Evolutionary conservation across 2,329 filamentous ascomycete genomes (phyloP), one percentile per base, ranked within the genome.

Genomic region (Aspergillus ochraceoroseus): DNA sequence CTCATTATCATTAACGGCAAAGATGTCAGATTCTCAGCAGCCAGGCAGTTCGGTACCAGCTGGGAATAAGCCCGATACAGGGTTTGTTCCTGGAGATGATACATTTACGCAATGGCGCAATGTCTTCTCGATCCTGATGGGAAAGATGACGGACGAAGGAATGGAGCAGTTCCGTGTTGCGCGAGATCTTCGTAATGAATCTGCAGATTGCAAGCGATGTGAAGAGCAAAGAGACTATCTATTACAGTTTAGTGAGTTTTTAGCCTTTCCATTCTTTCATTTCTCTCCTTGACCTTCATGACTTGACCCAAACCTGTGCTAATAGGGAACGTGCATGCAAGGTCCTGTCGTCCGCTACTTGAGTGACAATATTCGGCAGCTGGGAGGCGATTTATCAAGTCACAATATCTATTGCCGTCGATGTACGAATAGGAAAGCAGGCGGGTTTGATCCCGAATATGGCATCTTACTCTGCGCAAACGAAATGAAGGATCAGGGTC

Each of bases 391-490:
- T 34, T 71, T 98, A 34, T 80, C 85, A 57, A 69, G 69, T 6
- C 68, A 73, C 49, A 95, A 94, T 59, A 85, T 98, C 44, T 74
- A 83, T 29, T 98, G 92, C 63, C 76, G 82, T 17, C 79, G 87
- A 43, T 98, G 92, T 61, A 81, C 79, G 13, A 71, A 76, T 36
- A 73, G 83, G 32, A 80, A 84, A 60, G 77, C 77, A 22, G 92
- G 90, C 17, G 92, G 92, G 1, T 96, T 96, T 63, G 83, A 83
- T 62, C 82, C 88, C 1, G 75, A 84, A 35, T 85, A 88, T 61
- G 92, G 92, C 25, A 95, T 98, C 48, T 63, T 94, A 58, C 74
- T 98, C 14, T 98, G 92, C 67, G 87, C 92, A 36, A 98, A 98
- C 66, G 83, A 92, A 67, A 79, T 96, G 60, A 74, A 83, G 44